Conservation (phyloP, 1,284 basidiomycete species). For the Sphagnurus paluster region DNA sequence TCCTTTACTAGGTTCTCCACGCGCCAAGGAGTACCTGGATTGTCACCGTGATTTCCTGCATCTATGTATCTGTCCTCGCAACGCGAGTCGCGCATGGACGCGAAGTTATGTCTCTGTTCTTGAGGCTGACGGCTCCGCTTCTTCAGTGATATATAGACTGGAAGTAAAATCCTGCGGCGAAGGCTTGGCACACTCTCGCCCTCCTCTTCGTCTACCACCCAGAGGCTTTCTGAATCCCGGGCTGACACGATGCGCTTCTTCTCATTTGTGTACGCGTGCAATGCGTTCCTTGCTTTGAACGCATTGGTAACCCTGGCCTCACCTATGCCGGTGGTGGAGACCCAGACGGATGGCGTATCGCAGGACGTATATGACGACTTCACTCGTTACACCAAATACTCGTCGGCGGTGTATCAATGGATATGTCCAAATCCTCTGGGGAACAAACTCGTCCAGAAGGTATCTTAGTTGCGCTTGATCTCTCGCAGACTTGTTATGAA, state of each 20-base stretch:
- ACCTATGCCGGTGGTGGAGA: conserved; percentile 11
- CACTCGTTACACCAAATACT: conserved; percentile 42
- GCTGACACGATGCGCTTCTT: background rate
- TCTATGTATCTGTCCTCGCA: too few species aligned
- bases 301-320: conserved; percentile 5
- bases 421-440: conserved; percentile 45
- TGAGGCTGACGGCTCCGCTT: too few species aligned
- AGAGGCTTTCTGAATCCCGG: too few species aligned
- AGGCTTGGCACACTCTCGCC: too few species aligned
- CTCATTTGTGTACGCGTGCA: background rate
- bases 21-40: too few species aligned
- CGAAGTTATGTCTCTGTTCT: too few species aligned
- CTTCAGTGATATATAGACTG: too few species aligned
- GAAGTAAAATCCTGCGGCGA: too few species aligned
- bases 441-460: conserved; percentile 34
- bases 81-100: too few species aligned
- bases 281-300: background rate
- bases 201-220: too few species aligned
- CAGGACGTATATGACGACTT: conserved; percentile 35
- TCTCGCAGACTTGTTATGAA: background rate
- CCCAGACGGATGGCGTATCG: conserved; percentile 18
- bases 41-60: too few species aligned
- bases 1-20: too few species aligned
- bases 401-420: conserved; percentile 39
- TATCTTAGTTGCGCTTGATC: conserved; percentile 18